phyloP scores from a whole-genome alignment of 495 filamentous ascomycete genomes.

The Aspergillus biplanus region DNA sequence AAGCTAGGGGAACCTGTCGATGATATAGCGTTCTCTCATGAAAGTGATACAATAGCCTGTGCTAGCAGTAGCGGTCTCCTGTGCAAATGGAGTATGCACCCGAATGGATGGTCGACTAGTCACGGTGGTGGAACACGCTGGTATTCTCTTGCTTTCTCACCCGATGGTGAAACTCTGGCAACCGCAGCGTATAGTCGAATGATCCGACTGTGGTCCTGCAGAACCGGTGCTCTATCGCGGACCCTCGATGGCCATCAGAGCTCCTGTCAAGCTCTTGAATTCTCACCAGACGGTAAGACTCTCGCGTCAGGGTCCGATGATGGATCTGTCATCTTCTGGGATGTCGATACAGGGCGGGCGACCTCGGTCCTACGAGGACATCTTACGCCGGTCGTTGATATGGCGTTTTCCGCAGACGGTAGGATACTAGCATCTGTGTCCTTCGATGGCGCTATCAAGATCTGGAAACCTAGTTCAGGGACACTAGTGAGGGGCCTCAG shows the following conservation, averaged over 20 bases:
- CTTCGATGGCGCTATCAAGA: not conserved
- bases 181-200: not conserved
- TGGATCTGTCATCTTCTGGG: not conserved
- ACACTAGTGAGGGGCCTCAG: no score
- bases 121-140: not conserved
- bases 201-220: not conserved
- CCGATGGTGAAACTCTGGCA: not conserved
- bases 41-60: no score
- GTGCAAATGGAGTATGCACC: no score
- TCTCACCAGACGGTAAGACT: not conserved
- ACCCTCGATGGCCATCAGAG: not conserved
- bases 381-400: not conserved
- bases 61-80: no score
- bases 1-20: no score
- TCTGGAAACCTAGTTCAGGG: not conserved
- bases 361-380: not conserved
- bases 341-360: not conserved
- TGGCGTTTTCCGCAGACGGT: not conserved
- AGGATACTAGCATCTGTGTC: not conserved
- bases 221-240: not conserved
- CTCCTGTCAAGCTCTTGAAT: not conserved
- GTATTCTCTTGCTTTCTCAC: not conserved
- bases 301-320: not conserved
- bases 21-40: no score
- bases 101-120: not conserved